A percentile compares a stretch with the other conserved stretches of the same genome.
Evolutionary conservation across 1,284 basidiomycete species (phyloP).

Genomic region (Peniophora sp.): DNA sequence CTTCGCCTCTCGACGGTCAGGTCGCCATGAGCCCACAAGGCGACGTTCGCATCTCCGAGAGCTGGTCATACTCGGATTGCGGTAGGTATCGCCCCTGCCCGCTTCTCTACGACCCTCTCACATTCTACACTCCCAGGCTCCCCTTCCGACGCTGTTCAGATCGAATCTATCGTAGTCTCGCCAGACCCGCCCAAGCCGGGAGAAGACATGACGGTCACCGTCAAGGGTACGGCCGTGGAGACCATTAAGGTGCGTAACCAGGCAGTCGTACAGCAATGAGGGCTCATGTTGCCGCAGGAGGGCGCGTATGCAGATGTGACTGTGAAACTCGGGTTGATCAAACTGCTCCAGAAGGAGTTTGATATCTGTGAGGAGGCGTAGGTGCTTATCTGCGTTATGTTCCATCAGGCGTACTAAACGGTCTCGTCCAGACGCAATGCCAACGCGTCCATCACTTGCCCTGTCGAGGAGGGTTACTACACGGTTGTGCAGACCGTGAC

Average conservation of each 20-base stretch:
- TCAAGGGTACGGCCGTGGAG: slow-evolving; percentile 51
- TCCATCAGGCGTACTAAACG: slow-evolving; percentile 5
- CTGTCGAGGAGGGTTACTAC: slow-evolving; percentile 67
- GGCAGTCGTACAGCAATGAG: not conserved
- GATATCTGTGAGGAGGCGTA: slow-evolving; percentile 92
- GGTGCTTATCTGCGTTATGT: slow-evolving; percentile 24
- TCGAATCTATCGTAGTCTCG: slow-evolving; percentile 59
- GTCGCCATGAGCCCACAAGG: slow-evolving; percentile 25
- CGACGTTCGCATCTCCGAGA: slow-evolving; percentile 26
- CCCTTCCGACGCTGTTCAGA: slow-evolving; percentile 38
- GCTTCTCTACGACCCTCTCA: not conserved
- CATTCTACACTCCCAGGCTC: slow-evolving; percentile 29
- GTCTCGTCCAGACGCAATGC: slow-evolving; percentile 46
- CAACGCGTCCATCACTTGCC: slow-evolving; percentile 70
- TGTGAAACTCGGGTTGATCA: slow-evolving; percentile 86
- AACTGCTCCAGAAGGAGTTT: slow-evolving; percentile 73
- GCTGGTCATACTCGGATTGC: slow-evolving; percentile 53
- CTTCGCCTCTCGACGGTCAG: slow-evolving; percentile 30
- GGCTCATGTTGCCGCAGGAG: slow-evolving; percentile 42
- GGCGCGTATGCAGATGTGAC: slow-evolving; percentile 85
- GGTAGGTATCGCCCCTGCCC: slow-evolving; percentile 33
- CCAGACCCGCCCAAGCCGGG: slow-evolving; percentile 85
- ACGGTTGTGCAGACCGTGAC: slow-evolving; percentile 71
- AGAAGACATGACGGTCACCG: slow-evolving; percentile 74
- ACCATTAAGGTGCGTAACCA: slow-evolving; percentile 54